phyloP scores from a whole-genome alignment of 176 grass and related monocot genomes.

The Saccharum officinarum region DNA sequence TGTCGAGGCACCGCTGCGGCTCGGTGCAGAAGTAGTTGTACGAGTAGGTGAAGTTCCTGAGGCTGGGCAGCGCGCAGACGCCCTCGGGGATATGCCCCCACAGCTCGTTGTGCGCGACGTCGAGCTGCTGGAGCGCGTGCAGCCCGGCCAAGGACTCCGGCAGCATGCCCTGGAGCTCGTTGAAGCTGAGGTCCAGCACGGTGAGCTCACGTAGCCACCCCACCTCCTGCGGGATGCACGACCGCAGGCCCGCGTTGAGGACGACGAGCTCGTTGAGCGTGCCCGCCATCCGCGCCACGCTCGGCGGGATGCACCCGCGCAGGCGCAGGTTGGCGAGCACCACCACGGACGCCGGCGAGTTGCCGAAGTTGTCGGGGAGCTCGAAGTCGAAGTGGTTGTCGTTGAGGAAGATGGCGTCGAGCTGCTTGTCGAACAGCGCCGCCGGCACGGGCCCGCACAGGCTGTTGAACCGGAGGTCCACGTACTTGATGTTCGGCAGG shows the following conservation, averaged over 20 bases:
- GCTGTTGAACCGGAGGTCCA: constrained; percentile 80
- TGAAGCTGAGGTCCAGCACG: constrained; percentile 79
- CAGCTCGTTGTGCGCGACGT: constrained; percentile 79
- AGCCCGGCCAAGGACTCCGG: constrained; percentile 63
- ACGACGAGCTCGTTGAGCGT: constrained; percentile 79
- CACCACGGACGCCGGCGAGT: constrained; percentile 75
- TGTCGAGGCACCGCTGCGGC: constrained; percentile 42
- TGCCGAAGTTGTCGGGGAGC: constrained; percentile 60
- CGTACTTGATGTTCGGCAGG: constrained; percentile 62
- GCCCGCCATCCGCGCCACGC: constrained; percentile 39
- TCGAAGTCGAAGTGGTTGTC: constrained; percentile 84
- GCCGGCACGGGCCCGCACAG: constrained; percentile 59
- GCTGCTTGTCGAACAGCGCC: constrained; percentile 59
- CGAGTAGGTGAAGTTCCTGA: constrained; percentile 83
- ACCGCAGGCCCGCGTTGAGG: constrained; percentile 57
- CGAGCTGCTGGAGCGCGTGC: constrained; percentile 64
- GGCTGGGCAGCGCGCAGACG: constrained; percentile 66
- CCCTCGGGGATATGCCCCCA: constrained; percentile 50
- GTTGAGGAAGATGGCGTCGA: constrained; percentile 91
- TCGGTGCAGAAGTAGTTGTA: constrained; percentile 85
- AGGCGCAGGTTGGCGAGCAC: constrained; percentile 65
- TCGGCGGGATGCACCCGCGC: constrained; percentile 53
- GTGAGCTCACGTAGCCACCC: constrained; percentile 45
- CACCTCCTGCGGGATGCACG: constrained; percentile 71
- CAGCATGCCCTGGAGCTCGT: constrained; percentile 54